Percentiles rank a stretch among this genome's conserved stretches.
Evolutionary conservation across 108 stramenopile species (phyloP).

Genomic region (Cyclotella kingstonii): DNA sequence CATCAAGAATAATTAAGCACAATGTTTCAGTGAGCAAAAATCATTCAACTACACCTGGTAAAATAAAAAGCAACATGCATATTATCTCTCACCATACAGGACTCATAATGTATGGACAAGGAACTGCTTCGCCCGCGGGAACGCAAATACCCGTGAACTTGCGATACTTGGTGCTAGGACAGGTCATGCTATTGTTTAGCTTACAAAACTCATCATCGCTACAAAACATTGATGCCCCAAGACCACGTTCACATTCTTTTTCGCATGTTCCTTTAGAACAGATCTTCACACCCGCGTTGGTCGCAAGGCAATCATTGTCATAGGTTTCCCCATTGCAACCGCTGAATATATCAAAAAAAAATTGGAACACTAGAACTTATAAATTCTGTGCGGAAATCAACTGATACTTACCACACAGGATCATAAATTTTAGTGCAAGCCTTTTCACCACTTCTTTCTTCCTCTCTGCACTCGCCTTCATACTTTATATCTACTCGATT

Average conservation of each 20-base stretch:
- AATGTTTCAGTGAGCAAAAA: no score
- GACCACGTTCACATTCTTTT: slow-evolving; percentile 5
- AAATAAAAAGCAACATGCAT: no score
- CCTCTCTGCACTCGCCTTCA: slow-evolving; percentile 8
- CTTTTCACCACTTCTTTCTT: background rate
- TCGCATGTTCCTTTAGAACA: slow-evolving; percentile 1
- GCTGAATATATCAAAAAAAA: background rate
- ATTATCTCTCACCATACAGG: slow-evolving; percentile 9
- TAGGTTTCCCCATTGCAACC: background rate
- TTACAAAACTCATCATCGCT: slow-evolving; percentile 11
- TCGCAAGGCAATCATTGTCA: slow-evolving; percentile 4
- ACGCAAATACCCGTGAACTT: slow-evolving; percentile 6
- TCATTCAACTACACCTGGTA: no score
- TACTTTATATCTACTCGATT: slow-evolving; percentile 2
- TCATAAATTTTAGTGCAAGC: slow-evolving; percentile 1
- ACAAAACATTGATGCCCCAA: background rate
- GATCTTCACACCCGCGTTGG: background rate
- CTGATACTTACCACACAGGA: background rate
- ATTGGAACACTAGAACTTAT: background rate
- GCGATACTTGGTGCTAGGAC: slow-evolving; percentile 6
- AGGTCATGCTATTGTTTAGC: slow-evolving; percentile 8
- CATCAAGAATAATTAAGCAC: no score
- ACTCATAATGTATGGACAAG: background rate
- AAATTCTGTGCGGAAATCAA: background rate
- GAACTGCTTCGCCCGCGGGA: background rate